A percentile compares a stretch with the other conserved stretches of the same genome.
These are phyloP conservation scores for Pythium vanterpoolii DNA, from an alignment of 352 stramenopile genomes.

Conservation along the genomic window DNA sequence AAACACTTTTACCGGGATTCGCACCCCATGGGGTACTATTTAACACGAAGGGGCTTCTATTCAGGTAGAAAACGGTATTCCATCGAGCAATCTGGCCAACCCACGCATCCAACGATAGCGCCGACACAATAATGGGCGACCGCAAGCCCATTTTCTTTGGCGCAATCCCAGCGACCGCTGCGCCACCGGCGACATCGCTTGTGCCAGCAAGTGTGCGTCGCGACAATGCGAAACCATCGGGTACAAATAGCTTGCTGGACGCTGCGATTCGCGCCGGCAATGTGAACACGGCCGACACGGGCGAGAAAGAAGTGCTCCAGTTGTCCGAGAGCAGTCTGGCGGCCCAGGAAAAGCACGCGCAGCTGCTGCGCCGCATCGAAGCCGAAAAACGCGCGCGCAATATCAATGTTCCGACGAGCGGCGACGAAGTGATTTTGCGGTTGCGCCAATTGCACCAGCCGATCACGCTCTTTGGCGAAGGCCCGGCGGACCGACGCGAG, in stretches of 20 bases:
- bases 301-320: constrained; percentile 80
- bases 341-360: constrained; percentile 87
- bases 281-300: constrained; percentile 73
- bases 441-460: constrained; percentile 91
- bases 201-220: constrained; percentile 41
- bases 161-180: constrained; percentile 32
- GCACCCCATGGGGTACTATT: background rate
- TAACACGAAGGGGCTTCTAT: constrained; percentile 6
- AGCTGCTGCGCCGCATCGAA: constrained; percentile 86
- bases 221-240: constrained; percentile 7
- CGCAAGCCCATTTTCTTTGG: constrained; percentile 85
- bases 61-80: background rate
- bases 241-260: constrained; percentile 43
- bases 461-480: constrained; percentile 95
- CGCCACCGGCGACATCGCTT: constrained; percentile 25
- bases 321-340: constrained; percentile 78
- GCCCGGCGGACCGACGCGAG: constrained; percentile 92
- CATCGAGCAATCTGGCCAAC: background rate
- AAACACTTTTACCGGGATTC: constrained; percentile 2
- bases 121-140: constrained; percentile 44
- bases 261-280: constrained; percentile 75
- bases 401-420: constrained; percentile 92
- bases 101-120: background rate
- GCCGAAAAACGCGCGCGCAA: constrained; percentile 87
- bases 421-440: constrained; percentile 87